Conservation (phyloP, 192 early-diverging fungal species). For the Nowakowskiella sp. region DNA sequence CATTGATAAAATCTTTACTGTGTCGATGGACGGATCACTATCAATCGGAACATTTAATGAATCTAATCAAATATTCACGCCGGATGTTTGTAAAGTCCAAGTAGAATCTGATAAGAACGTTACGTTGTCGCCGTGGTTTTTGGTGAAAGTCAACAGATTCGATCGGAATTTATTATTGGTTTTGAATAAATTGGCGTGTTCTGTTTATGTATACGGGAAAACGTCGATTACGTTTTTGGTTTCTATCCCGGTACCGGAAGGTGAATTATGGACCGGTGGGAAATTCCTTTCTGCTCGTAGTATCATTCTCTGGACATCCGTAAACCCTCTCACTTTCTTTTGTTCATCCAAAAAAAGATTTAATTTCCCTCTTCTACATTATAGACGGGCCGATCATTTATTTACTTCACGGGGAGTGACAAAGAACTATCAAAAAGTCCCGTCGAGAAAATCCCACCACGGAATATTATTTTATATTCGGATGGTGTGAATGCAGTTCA, state of each 20-base stretch:
- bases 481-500: slow-evolving; percentile 7
- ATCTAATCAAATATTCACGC: neutral
- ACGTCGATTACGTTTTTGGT: slow-evolving; percentile 7
- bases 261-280: slow-evolving; percentile 19
- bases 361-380: neutral
- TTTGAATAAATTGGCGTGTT: slow-evolving; percentile 2
- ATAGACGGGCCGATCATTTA: neutral
- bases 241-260: slow-evolving; percentile 8
- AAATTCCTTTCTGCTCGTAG: slow-evolving; percentile 22
- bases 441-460: slow-evolving; percentile 4
- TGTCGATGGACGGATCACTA: slow-evolving; percentile 9
- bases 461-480: slow-evolving; percentile 7
- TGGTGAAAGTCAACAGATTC: slow-evolving; percentile 17
- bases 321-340: slow-evolving; percentile 3
- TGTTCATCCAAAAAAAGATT: neutral
- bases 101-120: neutral
- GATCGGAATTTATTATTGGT: slow-evolving; percentile 9
- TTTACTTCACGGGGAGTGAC: slow-evolving; percentile 20
- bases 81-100: neutral
- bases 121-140: neutral
- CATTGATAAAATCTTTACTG: slow-evolving; percentile 14
- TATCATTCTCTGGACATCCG: slow-evolving; percentile 29
- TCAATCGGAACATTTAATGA: slow-evolving; percentile 10
- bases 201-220: slow-evolving; percentile 1
- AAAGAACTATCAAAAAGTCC: slow-evolving; percentile 1